Evolutionary conservation across 441 rosid genomes (phyloP).

Genomic region (Corymbia citriodora): DNA sequence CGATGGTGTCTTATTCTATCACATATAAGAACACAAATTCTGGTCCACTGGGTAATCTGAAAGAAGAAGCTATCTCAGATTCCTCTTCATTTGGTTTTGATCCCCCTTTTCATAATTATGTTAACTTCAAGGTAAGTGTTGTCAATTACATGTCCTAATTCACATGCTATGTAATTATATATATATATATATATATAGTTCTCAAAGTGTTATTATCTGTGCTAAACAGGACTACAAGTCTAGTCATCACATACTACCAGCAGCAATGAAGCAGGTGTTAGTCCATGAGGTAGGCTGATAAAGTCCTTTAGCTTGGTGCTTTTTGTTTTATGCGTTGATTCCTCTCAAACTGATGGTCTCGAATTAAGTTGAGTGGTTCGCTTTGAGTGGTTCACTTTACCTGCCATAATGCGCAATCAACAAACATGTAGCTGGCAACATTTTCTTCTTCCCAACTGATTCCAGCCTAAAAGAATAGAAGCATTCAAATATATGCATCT

Average conservation of each 20-base stretch:
- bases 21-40: slow-evolving; percentile 61
- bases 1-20: slow-evolving; percentile 72
- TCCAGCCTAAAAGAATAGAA: background rate
- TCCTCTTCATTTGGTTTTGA: slow-evolving; percentile 53
- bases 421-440: background rate
- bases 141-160: slow-evolving; percentile 2
- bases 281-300: slow-evolving; percentile 74
- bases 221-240: slow-evolving; percentile 53
- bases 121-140: slow-evolving; percentile 64
- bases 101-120: slow-evolving; percentile 69
- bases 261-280: slow-evolving; percentile 82
- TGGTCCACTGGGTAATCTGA: slow-evolving; percentile 31
- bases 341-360: background rate
- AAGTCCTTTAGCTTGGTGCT: background rate
- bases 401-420: background rate
- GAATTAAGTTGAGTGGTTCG: background rate
- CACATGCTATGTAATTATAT: background rate
- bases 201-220: slow-evolving; percentile 19
- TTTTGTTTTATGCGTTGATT: background rate
- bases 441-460: background rate
- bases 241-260: slow-evolving; percentile 56
- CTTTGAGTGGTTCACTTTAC: background rate
- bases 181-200: background rate
- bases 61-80: slow-evolving; percentile 45
- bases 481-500: background rate